phyloP scores from a whole-genome alignment of 228 moss, liverwort and hornwort genomes.

The Sphagnum fallax region DNA sequence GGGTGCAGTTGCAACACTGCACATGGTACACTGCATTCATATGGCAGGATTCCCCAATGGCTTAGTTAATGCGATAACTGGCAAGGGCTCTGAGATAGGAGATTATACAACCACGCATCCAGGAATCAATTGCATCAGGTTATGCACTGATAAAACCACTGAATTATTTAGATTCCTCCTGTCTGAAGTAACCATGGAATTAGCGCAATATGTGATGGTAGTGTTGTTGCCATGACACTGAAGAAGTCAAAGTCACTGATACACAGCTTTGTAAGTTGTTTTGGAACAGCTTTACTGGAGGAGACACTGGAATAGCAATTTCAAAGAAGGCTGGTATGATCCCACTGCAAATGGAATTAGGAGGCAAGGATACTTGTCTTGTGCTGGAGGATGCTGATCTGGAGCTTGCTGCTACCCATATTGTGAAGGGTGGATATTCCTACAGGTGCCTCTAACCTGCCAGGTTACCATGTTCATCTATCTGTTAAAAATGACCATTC shows the following conservation, averaged over 20 bases:
- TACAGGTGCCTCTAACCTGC: slow-evolving; percentile 34
- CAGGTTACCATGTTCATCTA: too few relatives aligned
- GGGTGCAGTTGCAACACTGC: slow-evolving; percentile 76
- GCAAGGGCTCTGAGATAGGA: slow-evolving; percentile 91
- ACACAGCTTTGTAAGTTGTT: neutral
- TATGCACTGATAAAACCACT: too few relatives aligned
- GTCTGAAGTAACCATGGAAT: too few relatives aligned
- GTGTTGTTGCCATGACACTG: too few relatives aligned
- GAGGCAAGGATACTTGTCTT: slow-evolving; percentile 74
- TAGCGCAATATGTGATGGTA: too few relatives aligned
- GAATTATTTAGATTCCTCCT: too few relatives aligned
- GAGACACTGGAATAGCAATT: slow-evolving; percentile 77
- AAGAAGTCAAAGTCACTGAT: too few relatives aligned
- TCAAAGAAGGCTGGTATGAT: slow-evolving; percentile 71
- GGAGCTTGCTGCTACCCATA: slow-evolving; percentile 65
- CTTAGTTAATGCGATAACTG: slow-evolving; percentile 65
- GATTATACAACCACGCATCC: slow-evolving; percentile 83
- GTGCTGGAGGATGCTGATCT: slow-evolving; percentile 77
- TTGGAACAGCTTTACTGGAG: slow-evolving; percentile 64
- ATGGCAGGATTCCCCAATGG: slow-evolving; percentile 87
- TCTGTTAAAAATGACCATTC: too few relatives aligned
- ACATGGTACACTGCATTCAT: slow-evolving; percentile 94
- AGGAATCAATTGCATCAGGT: slow-evolving; percentile 80
- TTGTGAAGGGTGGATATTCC: slow-evolving; percentile 73
- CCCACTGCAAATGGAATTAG: slow-evolving; percentile 72